Evolutionary conservation across 1,284 basidiomycete genomes (phyloP), one percentile per base, ranked within the genome.

Genomic region (Porodaedalea pini): DNA sequence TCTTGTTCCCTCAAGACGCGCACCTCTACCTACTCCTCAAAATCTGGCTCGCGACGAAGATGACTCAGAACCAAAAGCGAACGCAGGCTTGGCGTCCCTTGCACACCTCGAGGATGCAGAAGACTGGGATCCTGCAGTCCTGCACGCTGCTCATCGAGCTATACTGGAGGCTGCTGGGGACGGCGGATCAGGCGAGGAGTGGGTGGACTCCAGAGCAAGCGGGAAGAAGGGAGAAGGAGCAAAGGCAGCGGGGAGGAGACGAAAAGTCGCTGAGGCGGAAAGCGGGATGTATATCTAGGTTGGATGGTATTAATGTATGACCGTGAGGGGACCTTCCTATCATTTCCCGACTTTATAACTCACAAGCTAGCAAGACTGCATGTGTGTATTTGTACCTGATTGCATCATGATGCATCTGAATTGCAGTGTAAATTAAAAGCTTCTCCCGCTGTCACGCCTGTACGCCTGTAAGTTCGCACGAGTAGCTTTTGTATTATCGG

Each of bases 241-340:
- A 11, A 36, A 54, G 23, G 55, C 21, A 19, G 54, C 49, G 13
- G 31, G 34, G 23, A 44, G 27, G 31, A 53, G 48, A 58, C 39
- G 61, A 53, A 58, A 62, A 23, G 61, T 63, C 21, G 70, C 75
- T 40, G 62, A 77, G 36, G 77, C 78, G 10, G 81, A 84, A 31
- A 77, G 77, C 1, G 73, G 78, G 19, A 83, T 83, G 81, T 83
- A 84, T 63, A 82, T 84, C 53, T 84, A 64, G 6, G 13, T 6
- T 6, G 13, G 6, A 23, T 34, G 19, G 15, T 4, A 36, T 34
- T 17, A 41, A 41, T 41, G n/a, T n/a, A 21, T 11, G 11, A n/a
- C n/a, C n/a, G n/a, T n/a, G 32, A 34, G 6, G 13, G 32, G 32
- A 34, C 13, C 13, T 34, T 21, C 15, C 3, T 2, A 15, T 41